Conservation (phyloP, 1,284 basidiomycete species). For the Leccinum discolor region DNA sequence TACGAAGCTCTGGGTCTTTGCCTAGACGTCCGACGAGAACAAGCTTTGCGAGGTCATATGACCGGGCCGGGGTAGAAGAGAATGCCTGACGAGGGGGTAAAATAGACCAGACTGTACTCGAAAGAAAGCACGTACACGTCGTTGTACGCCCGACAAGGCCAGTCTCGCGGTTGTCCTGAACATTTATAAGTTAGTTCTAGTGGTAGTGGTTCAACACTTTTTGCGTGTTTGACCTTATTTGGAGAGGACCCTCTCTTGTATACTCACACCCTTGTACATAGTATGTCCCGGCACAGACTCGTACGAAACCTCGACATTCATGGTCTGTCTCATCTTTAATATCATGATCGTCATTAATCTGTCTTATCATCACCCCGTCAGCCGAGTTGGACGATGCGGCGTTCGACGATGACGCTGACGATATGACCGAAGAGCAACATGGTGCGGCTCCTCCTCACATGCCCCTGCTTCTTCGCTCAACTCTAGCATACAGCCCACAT, state of each 20-base stretch:
- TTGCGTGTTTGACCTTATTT: conserved; percentile 27
- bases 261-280: not conserved
- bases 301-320: conserved; percentile 88
- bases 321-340: conserved; percentile 48
- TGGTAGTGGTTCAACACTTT: conserved; percentile 1
- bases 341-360: not conserved
- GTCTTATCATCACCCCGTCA: conserved; percentile 29
- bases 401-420: conserved; percentile 70
- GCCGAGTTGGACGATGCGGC: conserved; percentile 79
- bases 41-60: conserved; percentile 70
- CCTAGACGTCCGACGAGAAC: conserved; percentile 74
- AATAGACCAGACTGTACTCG: not conserved
- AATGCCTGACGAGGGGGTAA: conserved; percentile 52
- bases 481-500: conserved; percentile 60
- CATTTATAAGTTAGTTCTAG: conserved; percentile 40
- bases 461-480: conserved; percentile 1
- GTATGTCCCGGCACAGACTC: conserved; percentile 89
- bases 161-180: conserved; percentile 44
- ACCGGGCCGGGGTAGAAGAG: conserved; percentile 56
- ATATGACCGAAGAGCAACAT: conserved; percentile 71
- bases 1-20: conserved; percentile 67
- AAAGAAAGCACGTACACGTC: conserved; percentile 45
- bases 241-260: conserved; percentile 1
- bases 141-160: conserved; percentile 40
- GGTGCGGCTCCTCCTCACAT: conserved; percentile 39